These are phyloP conservation scores for Neopestalotiopsis sp. DNA, from an alignment of 2,329 filamentous ascomycete genomes.

Conservation along the genomic window DNA sequence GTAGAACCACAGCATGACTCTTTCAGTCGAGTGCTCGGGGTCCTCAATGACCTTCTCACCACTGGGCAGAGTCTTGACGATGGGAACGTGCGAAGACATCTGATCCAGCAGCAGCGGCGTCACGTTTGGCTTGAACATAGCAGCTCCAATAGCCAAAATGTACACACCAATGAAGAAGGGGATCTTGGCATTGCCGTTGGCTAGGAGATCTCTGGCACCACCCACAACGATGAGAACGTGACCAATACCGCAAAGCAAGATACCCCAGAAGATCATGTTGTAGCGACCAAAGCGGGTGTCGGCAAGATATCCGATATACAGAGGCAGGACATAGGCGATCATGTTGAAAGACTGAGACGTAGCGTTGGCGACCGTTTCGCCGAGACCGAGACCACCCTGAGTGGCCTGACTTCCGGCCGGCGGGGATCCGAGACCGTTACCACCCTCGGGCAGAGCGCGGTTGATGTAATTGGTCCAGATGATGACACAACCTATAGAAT, in stretches of 20 bases:
- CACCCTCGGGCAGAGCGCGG: constrained; percentile 58
- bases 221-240: constrained; percentile 71
- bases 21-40: constrained; percentile 66
- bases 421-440: constrained; percentile 51
- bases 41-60: constrained; percentile 74
- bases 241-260: constrained; percentile 69
- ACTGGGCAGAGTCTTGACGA: constrained; percentile 52
- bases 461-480: constrained; percentile 63
- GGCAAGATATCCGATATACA: constrained; percentile 62
- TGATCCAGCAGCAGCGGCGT: constrained; percentile 73
- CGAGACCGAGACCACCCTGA: constrained; percentile 63
- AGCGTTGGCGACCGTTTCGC: constrained; percentile 54
- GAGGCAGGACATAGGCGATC: constrained; percentile 61
- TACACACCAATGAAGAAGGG: constrained; percentile 55
- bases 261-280: constrained; percentile 72
- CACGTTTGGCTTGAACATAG: constrained; percentile 75
- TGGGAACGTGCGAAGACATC: constrained; percentile 59
- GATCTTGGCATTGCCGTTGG: constrained; percentile 50
- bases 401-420: constrained; percentile 45
- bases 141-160: constrained; percentile 61
- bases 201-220: constrained; percentile 50
- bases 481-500: constrained; percentile 11
- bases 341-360: constrained; percentile 60
- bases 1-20: constrained; percentile 71
- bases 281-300: constrained; percentile 75